These are phyloP conservation scores for Didymella sp. DNA, from an alignment of 2,329 filamentous ascomycete species.

Conservation along the genomic window DNA sequence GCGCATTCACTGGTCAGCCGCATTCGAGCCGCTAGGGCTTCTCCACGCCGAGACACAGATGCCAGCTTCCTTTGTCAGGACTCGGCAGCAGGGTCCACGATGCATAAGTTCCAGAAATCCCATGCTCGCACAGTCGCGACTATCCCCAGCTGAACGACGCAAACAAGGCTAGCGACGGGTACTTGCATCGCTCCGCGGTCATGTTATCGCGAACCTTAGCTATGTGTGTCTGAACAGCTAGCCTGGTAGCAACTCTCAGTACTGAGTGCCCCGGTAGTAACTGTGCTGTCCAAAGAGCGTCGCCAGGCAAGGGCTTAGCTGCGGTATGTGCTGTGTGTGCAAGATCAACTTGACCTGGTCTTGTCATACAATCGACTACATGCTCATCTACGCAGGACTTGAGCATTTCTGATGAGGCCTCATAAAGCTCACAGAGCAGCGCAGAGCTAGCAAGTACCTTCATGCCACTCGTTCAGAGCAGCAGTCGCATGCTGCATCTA, in stretches of 20 bases:
- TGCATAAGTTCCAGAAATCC: constrained; percentile 5
- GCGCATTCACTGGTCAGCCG: background rate
- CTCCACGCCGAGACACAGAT: constrained; percentile 14
- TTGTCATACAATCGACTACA: background rate
- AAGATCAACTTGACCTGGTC: background rate
- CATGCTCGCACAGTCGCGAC: constrained; percentile 10
- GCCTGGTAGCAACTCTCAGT: background rate
- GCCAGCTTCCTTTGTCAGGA: background rate
- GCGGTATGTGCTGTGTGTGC: background rate
- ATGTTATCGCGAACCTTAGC: constrained; percentile 12
- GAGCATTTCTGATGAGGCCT: background rate
- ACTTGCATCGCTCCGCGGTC: constrained; percentile 12
- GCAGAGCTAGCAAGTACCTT: background rate
- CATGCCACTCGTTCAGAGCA: background rate
- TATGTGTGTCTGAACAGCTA: background rate
- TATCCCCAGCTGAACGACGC: constrained; percentile 1
- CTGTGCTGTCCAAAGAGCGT: background rate
- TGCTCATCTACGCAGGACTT: background rate
- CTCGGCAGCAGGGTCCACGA: constrained; percentile 6
- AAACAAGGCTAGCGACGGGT: constrained; percentile 17
- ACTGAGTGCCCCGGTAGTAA: background rate
- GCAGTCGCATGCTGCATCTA: constrained; percentile 8
- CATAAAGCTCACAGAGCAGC: background rate
- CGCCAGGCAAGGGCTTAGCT: background rate
- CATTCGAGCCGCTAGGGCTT: background rate